Evolutionary conservation across 2,329 filamentous ascomycete species (phyloP).

Genomic region (Parastagonospora nodorum): DNA sequence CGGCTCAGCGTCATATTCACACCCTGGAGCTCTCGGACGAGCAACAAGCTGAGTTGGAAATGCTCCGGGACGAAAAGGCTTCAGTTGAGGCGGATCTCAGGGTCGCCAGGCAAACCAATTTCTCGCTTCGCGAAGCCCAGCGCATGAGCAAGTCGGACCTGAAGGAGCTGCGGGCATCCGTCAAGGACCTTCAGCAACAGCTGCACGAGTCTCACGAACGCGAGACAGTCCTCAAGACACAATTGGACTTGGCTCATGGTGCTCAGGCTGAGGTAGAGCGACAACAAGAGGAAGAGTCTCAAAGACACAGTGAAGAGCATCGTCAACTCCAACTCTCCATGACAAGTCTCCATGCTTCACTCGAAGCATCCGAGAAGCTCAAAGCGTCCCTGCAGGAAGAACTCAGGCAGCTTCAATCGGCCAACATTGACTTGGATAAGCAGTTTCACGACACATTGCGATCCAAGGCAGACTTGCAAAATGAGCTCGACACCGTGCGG

Average conservation of each 20-base stretch:
- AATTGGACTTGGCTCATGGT: conserved; percentile 21
- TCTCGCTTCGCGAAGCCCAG: conserved; percentile 25
- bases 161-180: conserved; percentile 24
- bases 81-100: conserved; percentile 26
- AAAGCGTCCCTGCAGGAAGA: conserved; percentile 19
- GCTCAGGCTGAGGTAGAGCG: conserved; percentile 19
- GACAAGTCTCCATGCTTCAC: conserved; percentile 14
- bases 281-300: conserved; percentile 13
- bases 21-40: conserved; percentile 23
- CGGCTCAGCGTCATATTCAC: conserved; percentile 24
- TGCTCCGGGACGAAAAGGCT: conserved; percentile 21
- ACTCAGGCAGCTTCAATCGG: conserved; percentile 12
- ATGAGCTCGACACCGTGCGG: conserved; percentile 7
- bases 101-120: conserved; percentile 21
- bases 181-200: conserved; percentile 22
- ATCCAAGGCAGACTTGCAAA: conserved; percentile 15
- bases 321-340: conserved; percentile 30
- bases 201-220: conserved; percentile 26
- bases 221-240: conserved; percentile 18
- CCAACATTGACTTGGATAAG: conserved; percentile 15
- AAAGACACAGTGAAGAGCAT: conserved; percentile 25
- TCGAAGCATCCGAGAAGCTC: conserved; percentile 22
- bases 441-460: conserved; percentile 9
- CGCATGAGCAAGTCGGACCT: conserved; percentile 29
- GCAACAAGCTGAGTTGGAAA: conserved; percentile 23